Evolutionary conservation across 2,329 filamentous ascomycete genomes (phyloP).

Genomic region (Juglanconis sp.): DNA sequence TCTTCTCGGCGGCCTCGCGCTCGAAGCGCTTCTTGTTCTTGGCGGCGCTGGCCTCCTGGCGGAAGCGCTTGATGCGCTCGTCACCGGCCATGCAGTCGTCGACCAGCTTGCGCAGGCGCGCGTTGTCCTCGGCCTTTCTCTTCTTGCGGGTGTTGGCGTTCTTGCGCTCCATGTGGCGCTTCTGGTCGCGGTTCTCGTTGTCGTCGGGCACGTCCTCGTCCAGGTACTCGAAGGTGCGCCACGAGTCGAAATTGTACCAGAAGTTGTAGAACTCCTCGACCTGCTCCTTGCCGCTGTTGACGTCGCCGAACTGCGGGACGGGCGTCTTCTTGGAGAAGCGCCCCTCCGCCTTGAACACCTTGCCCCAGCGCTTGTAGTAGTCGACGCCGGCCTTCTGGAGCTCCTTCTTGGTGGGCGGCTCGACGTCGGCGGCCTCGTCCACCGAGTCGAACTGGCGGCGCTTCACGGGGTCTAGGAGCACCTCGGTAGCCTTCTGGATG

Average conservation of each 20-base stretch:
- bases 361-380: conserved; percentile 92
- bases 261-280: conserved; percentile 99
- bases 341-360: conserved; percentile 84
- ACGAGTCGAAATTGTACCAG: conserved; percentile 99
- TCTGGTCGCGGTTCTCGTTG: conserved; percentile 98
- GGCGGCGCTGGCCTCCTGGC: conserved; percentile 81
- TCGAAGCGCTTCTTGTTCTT: conserved; percentile 96
- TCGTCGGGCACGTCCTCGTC: conserved; percentile 99
- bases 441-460: conserved; percentile 96
- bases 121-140: conserved; percentile 98
- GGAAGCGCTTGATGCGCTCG: conserved; percentile 97
- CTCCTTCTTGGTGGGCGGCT: conserved; percentile 91
- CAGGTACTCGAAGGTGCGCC: conserved; percentile 95
- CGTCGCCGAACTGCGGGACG: conserved; percentile 81
- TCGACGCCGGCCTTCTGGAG: conserved; percentile 67
- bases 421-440: conserved; percentile 88
- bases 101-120: conserved; percentile 83
- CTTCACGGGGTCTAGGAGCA: conserved; percentile 87
- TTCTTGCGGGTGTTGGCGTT: conserved; percentile 97
- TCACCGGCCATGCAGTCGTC: conserved; percentile 82
- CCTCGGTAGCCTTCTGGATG: conserved; percentile 95
- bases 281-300: conserved; percentile 80
- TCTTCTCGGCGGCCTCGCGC: conserved; percentile 87
- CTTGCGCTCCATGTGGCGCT: conserved; percentile 97
- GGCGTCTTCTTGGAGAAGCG: conserved; percentile 91